phyloP scores from a whole-genome alignment of 106 monocot species.

The Xerophyta viscosa region DNA sequence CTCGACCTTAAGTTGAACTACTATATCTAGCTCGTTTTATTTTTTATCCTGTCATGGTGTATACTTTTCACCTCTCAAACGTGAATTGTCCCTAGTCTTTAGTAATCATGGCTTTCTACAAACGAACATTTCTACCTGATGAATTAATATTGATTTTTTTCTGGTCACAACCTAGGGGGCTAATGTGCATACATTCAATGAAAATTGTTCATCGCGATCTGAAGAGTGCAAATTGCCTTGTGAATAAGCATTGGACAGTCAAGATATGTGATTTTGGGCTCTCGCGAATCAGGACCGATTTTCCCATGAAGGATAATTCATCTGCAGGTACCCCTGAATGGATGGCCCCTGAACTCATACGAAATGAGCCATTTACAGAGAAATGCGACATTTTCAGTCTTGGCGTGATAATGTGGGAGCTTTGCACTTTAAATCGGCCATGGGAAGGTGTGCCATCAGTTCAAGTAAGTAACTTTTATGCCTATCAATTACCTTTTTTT shows the following conservation, averaged over 20 bases:
- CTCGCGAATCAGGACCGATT: constrained; percentile 56
- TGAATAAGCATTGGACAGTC: constrained; percentile 87
- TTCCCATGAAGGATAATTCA: constrained; percentile 60
- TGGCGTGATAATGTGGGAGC: constrained; percentile 98
- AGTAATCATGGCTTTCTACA: too few species aligned
- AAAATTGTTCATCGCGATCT: constrained; percentile 96
- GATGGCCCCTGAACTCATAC: constrained; percentile 99
- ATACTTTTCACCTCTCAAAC: too few species aligned
- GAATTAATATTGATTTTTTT: neutral
- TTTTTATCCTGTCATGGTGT: too few species aligned
- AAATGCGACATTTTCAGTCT: constrained; percentile 98
- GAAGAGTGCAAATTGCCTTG: constrained; percentile 96
- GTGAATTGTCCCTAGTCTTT: too few species aligned
- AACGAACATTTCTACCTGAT: neutral
- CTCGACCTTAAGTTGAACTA: too few species aligned
- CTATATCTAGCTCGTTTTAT: too few species aligned
- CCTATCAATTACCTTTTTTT: too few species aligned
- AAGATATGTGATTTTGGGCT: constrained; percentile 99
- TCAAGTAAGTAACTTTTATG: constrained; percentile 52
- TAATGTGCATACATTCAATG: constrained; percentile 99
- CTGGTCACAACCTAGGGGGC: constrained; percentile 37
- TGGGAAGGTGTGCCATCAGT: constrained; percentile 91
- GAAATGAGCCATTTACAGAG: constrained; percentile 80
- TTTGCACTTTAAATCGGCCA: constrained; percentile 78
- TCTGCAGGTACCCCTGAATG: constrained; percentile 99